phyloP scores from a whole-genome alignment of 495 filamentous ascomycete species.

The Neurospora intermedia region DNA sequence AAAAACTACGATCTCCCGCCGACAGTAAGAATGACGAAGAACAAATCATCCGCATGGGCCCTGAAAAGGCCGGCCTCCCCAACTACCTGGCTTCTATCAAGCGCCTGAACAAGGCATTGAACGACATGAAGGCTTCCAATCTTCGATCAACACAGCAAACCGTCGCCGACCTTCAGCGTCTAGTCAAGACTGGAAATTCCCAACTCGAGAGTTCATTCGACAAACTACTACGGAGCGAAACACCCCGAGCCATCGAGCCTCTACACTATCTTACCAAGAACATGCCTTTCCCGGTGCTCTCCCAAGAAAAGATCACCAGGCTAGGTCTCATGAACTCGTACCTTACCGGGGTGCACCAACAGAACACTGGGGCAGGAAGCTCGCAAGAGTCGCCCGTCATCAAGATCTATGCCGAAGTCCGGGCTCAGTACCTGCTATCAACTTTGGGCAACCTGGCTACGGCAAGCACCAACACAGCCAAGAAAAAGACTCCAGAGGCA shows the following conservation, averaged over 20 bases:
- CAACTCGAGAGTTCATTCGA: slow-evolving; percentile 78
- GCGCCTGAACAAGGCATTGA: slow-evolving; percentile 69
- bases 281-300: slow-evolving; percentile 38
- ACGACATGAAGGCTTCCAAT: slow-evolving; percentile 74
- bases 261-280: slow-evolving; percentile 89
- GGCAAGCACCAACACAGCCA: slow-evolving; percentile 80
- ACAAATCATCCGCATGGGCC: slow-evolving; percentile 76
- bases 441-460: slow-evolving; percentile 75
- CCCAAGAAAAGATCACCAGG: slow-evolving; percentile 38
- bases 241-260: slow-evolving; percentile 69
- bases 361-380: slow-evolving; percentile 20
- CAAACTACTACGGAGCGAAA: slow-evolving; percentile 55
- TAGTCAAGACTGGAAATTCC: slow-evolving; percentile 65
- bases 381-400: slow-evolving; percentile 56
- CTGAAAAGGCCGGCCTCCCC: slow-evolving; percentile 64
- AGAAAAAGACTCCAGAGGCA: slow-evolving; percentile 65
- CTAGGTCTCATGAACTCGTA: slow-evolving; percentile 43
- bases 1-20: slow-evolving; percentile 74
- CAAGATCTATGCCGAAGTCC: slow-evolving; percentile 72
- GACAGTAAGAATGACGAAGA: slow-evolving; percentile 85
- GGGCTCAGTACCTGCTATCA: slow-evolving; percentile 72
- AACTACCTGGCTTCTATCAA: slow-evolving; percentile 87
- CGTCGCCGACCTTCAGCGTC: slow-evolving; percentile 62
- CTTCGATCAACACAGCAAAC: slow-evolving; percentile 85
- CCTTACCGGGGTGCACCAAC: slow-evolving; percentile 22